phyloP scores from a whole-genome alignment of 352 stramenopile genomes.

The Phytophthora boehmeriae region DNA sequence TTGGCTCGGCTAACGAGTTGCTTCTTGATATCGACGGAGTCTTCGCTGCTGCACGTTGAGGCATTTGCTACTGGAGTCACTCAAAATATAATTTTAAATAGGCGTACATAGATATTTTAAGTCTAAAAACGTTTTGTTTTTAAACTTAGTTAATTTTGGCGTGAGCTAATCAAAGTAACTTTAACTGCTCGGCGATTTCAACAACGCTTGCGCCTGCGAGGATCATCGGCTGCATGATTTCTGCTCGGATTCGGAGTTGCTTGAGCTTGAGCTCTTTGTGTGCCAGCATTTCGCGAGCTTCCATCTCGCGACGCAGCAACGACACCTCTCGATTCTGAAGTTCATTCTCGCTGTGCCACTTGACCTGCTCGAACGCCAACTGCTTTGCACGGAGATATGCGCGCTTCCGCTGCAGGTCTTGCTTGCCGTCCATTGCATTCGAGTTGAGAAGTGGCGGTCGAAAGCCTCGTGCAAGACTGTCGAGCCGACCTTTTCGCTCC shows the following conservation, averaged over 20 bases:
- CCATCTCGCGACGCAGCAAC: slow-evolving; percentile 25
- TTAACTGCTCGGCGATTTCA: slow-evolving; percentile 11
- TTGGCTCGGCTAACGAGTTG: background rate
- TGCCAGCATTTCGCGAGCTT: slow-evolving; percentile 17
- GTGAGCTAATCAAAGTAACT: slow-evolving; percentile 4
- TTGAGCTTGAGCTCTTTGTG: slow-evolving; percentile 24
- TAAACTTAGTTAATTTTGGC: background rate
- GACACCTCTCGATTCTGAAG: slow-evolving; percentile 21
- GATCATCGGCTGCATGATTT: slow-evolving; percentile 27
- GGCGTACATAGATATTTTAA: background rate
- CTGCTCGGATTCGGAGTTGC: slow-evolving; percentile 16
- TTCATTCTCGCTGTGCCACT: slow-evolving; percentile 17
- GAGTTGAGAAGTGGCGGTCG: background rate
- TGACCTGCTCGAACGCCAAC: slow-evolving; percentile 33
- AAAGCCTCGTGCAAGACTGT: background rate
- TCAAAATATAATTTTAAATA: too few species aligned
- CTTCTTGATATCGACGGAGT: slow-evolving; percentile 9
- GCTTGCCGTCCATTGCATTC: background rate
- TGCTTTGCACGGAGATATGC: slow-evolving; percentile 23
- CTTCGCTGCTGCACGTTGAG: background rate
- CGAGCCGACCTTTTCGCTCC: background rate
- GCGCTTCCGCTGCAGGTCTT: slow-evolving; percentile 26
- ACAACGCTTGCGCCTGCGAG: slow-evolving; percentile 5
- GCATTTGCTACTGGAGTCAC: background rate
- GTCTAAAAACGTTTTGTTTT: background rate